A percentile compares a stretch with the other conserved stretches of the same genome.
Evolutionary conservation across 371 early-diverging fungal genomes (phyloP).

Genomic region (Mortierella sp.): DNA sequence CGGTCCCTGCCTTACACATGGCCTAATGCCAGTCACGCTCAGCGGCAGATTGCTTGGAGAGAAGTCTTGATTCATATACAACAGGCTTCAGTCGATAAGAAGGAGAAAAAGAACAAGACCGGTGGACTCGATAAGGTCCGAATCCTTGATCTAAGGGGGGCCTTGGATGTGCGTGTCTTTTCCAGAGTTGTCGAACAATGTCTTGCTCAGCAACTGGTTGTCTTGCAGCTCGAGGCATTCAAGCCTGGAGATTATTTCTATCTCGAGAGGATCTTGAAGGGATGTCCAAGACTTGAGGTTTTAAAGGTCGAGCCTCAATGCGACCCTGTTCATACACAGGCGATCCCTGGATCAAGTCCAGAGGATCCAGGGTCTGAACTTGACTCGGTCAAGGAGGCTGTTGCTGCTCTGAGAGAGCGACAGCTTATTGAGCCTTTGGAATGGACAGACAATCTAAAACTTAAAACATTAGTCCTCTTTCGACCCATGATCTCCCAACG

Average conservation of each 20-base stretch:
- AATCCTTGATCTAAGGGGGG: slow-evolving; percentile 14
- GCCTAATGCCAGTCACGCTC: slow-evolving; percentile 19
- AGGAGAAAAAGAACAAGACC: too few species aligned
- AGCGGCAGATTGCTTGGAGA: slow-evolving; percentile 22
- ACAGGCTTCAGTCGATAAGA: neutral
- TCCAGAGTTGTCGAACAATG: slow-evolving; percentile 20
- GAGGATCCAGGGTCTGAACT: slow-evolving; percentile 24
- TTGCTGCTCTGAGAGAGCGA: slow-evolving; percentile 8
- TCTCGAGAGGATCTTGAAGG: slow-evolving; percentile 16
- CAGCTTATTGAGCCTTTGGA: slow-evolving; percentile 20
- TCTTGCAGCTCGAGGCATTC: slow-evolving; percentile 18
- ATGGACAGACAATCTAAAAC: slow-evolving; percentile 11
- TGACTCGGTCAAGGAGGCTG: slow-evolving; percentile 9
- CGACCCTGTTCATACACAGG: neutral
- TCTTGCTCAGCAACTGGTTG: slow-evolving; percentile 16
- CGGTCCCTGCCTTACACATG: slow-evolving; percentile 18
- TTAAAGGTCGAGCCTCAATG: slow-evolving; percentile 18
- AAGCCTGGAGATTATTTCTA: slow-evolving; percentile 25
- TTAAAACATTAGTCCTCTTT: slow-evolving; percentile 14
- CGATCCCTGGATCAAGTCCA: slow-evolving; percentile 16
- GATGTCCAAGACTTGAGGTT: slow-evolving; percentile 18
- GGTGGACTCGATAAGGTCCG: slow-evolving; percentile 10
- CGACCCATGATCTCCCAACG: slow-evolving; percentile 23
- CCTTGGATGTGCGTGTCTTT: slow-evolving; percentile 26
- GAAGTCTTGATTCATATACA: slow-evolving; percentile 15